Percentiles rank a stretch among this genome's conserved stretches.
phyloP scores from a whole-genome alignment of 768 basidiomycete species.

The Calocybe indica region DNA sequence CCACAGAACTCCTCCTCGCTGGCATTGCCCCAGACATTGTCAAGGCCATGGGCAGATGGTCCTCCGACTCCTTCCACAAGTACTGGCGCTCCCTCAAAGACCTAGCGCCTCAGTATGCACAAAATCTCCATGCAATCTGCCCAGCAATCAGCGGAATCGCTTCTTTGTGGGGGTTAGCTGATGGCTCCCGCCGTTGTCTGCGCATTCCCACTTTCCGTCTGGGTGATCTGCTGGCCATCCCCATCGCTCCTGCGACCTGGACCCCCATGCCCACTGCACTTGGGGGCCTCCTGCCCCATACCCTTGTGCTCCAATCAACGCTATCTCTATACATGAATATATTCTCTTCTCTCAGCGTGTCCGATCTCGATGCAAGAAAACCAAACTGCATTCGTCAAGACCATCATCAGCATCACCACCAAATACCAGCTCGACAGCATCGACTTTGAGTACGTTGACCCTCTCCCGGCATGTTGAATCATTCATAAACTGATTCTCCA shows the following conservation, averaged over 20 bases:
- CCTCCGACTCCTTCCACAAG: constrained; percentile 23
- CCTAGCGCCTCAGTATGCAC: constrained; percentile 10
- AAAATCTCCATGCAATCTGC: not conserved
- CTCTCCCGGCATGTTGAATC: too few species aligned
- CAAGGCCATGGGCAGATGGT: constrained; percentile 23
- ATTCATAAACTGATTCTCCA: not conserved
- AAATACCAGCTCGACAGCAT: constrained; percentile 54
- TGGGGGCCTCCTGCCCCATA: too few species aligned
- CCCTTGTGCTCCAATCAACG: too few species aligned
- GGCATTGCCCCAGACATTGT: constrained; percentile 27
- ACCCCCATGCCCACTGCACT: too few species aligned
- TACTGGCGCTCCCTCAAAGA: constrained; percentile 23
- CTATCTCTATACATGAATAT: too few species aligned
- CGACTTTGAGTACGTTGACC: constrained; percentile 40
- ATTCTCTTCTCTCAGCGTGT: too few species aligned
- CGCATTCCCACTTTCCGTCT: too few species aligned
- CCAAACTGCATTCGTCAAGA: constrained; percentile 62
- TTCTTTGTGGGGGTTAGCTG: not conserved
- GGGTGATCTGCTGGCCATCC: too few species aligned
- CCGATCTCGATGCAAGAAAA: too few species aligned
- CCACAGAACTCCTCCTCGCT: constrained; percentile 20
- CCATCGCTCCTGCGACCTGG: too few species aligned
- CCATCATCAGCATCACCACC: constrained; percentile 40
- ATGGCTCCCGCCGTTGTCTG: not conserved
- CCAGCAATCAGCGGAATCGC: not conserved